Percentiles rank a stretch among this genome's conserved stretches.
These are phyloP conservation scores for Pseudohalonectria lignicola DNA, from an alignment of 2,329 filamentous ascomycete genomes.

Conservation along the genomic window DNA sequence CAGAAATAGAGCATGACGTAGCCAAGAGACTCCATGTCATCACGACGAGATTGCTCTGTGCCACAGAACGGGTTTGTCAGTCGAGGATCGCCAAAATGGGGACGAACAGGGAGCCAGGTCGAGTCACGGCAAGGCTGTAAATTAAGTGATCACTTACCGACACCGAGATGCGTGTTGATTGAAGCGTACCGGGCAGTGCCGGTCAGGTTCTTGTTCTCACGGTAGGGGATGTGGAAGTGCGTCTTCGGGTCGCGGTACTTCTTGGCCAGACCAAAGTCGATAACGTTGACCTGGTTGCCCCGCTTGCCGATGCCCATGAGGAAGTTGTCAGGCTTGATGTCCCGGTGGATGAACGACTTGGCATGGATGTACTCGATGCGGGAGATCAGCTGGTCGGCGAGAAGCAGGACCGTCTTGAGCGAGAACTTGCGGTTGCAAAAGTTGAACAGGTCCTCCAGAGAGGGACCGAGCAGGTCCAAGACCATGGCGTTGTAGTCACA, in stretches of 20 bases:
- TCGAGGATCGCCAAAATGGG: no score
- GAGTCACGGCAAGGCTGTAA: no score
- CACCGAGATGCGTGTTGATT: constrained; percentile 97
- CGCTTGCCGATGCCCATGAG: constrained; percentile 98
- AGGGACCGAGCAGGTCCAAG: constrained; percentile 88
- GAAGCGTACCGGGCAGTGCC: constrained; percentile 97
- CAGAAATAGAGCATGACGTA: constrained; percentile 99
- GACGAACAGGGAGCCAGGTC: not conserved
- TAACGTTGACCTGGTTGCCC: constrained; percentile 98
- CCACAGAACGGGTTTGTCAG: not conserved
- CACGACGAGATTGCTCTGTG: constrained; percentile 86
- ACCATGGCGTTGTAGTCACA: constrained; percentile 99
- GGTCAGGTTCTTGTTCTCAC: constrained; percentile 99
- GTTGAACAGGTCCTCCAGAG: constrained; percentile 97
- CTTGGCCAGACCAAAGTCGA: constrained; percentile 98
- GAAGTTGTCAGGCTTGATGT: constrained; percentile 99
- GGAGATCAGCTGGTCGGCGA: constrained; percentile 96
- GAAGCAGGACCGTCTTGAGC: constrained; percentile 90
- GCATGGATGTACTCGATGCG: constrained; percentile 99
- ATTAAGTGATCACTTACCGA: constrained; percentile 48
- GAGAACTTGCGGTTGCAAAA: constrained; percentile 99
- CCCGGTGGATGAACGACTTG: constrained; percentile 98
- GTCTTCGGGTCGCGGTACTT: constrained; percentile 99
- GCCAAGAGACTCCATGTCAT: constrained; percentile 98
- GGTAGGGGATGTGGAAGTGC: constrained; percentile 98